Conservation (phyloP, 2,329 filamentous ascomycete genomes). For the Xylaria multiplex region DNA sequence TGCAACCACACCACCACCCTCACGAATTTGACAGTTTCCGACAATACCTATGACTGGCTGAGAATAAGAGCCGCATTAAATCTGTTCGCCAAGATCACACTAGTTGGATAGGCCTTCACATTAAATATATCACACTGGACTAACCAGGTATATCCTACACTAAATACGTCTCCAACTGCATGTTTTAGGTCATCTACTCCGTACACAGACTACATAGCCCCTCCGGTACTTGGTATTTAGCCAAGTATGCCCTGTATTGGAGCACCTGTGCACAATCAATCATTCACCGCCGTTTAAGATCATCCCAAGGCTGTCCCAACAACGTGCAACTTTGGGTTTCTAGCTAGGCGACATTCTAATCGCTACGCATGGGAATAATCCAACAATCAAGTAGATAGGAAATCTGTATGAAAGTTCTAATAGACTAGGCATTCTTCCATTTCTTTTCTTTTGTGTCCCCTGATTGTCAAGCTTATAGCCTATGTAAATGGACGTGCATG, state of each 20-base stretch:
- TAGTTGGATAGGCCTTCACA: too few relatives aligned
- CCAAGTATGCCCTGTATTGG: not conserved
- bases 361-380: not conserved
- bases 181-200: too few relatives aligned
- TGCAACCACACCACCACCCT: not conserved
- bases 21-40: not conserved
- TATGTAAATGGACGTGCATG: not conserved
- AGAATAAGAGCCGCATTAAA: not conserved
- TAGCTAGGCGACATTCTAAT: not conserved
- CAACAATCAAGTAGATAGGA: not conserved
- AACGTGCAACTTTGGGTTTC: not conserved
- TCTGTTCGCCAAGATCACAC: too few relatives aligned
- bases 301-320: too few relatives aligned
- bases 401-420: not conserved
- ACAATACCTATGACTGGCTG: slow-evolving; percentile 4
- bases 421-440: not conserved
- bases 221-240: too few relatives aligned
- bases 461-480: not conserved
- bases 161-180: not conserved
- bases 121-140: too few relatives aligned
- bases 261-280: not conserved
- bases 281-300: not conserved
- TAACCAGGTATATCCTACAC: not conserved
- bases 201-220: too few relatives aligned
- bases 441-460: too few relatives aligned